Conservation (phyloP, 2,329 filamentous ascomycete species). For the Colletotrichum scovillei region DNA sequence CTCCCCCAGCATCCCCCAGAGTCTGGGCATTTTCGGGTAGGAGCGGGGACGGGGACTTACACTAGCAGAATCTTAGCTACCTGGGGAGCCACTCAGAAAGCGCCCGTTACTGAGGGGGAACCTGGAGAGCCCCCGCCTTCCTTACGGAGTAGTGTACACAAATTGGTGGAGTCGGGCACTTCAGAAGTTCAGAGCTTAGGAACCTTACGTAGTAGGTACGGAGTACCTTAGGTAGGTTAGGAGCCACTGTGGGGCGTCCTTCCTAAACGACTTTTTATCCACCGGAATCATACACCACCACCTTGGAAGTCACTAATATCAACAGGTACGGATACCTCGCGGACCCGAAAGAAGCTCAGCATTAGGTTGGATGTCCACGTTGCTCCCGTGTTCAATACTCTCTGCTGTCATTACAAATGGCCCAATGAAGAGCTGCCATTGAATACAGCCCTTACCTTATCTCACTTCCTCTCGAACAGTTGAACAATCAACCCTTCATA, state of each 20-base stretch:
- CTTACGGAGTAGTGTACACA: neutral
- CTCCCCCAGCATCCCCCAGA: constrained; percentile 4
- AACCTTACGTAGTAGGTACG: too few species aligned
- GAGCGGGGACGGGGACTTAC: constrained; percentile 17
- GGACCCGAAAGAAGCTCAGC: neutral
- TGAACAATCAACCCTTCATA: neutral
- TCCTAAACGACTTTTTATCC: neutral
- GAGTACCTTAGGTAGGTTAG: neutral
- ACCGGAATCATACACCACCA: constrained; percentile 11
- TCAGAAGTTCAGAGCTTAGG: neutral
- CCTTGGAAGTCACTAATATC: neutral
- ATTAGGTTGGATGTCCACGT: neutral
- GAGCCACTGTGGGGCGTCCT: neutral
- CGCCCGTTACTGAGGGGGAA: neutral
- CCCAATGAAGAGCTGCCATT: neutral
- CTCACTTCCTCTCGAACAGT: neutral
- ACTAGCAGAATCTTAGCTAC: constrained; percentile 1
- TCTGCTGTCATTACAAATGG: neutral
- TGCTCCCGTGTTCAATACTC: neutral
- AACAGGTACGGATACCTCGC: neutral
- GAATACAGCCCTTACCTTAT: neutral
- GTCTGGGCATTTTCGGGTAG: constrained; percentile 11
- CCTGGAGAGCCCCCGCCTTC: neutral
- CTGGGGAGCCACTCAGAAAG: neutral
- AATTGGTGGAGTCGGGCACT: neutral